Percentiles rank a stretch among this genome's conserved stretches.
Conservation (phyloP, 177 flowering plant species). For the Viscum album region DNA sequence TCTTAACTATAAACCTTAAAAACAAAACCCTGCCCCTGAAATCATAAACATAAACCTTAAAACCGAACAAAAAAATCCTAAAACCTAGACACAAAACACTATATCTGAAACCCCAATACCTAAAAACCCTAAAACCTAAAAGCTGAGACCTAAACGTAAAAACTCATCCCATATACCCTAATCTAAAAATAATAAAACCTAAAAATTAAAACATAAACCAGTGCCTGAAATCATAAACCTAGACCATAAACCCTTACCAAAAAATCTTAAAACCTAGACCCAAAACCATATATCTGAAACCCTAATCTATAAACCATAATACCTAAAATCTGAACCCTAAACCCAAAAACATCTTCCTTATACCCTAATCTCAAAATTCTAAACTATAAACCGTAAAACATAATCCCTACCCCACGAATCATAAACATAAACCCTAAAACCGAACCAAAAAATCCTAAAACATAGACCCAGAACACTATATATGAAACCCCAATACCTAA, state of each 20-base stretch:
- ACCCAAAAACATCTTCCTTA: slow-evolving; percentile 1
- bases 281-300: slow-evolving; percentile 4
- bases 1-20: slow-evolving; percentile 7
- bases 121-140: slow-evolving; percentile 7
- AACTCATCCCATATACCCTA: slow-evolving; percentile 4
- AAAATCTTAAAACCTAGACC: slow-evolving; percentile 5
- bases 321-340: background rate
- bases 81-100: slow-evolving; percentile 5
- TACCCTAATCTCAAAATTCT: background rate
- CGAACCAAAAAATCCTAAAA: background rate
- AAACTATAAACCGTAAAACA: background rate
- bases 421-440: background rate
- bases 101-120: slow-evolving; percentile 2
- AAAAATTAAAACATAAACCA: slow-evolving; percentile 4
- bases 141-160: background rate
- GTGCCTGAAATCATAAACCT: slow-evolving; percentile 1
- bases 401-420: background rate
- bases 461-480: background rate
- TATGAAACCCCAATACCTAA: background rate
- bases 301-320: slow-evolving; percentile 2
- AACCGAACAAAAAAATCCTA: background rate
- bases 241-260: slow-evolving; percentile 6
- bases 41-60: slow-evolving; percentile 1
- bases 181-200: background rate
- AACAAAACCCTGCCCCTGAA: slow-evolving; percentile 4